Base-by-base conservation (phyloP, 2,329 filamentous ascomycete genomes). In the Ceratocystis alfenasii region DNA sequence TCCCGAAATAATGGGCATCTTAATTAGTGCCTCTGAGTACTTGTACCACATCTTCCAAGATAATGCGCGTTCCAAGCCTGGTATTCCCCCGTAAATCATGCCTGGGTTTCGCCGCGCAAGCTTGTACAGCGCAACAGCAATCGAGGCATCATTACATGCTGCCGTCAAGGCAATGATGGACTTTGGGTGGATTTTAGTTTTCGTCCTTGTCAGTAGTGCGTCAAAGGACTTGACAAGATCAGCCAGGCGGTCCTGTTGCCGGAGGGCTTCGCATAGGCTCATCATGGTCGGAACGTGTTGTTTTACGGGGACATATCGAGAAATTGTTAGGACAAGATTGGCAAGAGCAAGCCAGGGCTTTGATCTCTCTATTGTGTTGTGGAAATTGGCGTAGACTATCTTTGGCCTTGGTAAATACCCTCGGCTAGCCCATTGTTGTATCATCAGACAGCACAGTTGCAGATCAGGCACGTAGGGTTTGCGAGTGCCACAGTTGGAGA, bases 21-120 rank as follows among this genome's bases (percentile, higher is more conserved):
- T 71, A 67, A 76, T 72, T 67, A 77, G 73, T 30, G 65, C 61
- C 48, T 75, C 70, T 3, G 72, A 55, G 64, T 76, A 72, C 3
- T 69, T 70, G 20, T 65, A 67, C 76, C 76, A 78, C 12, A 70
- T 62, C 15, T 70, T 70, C 74, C 75, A 77, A 17, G 70, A 62
- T 72, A 75, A 75, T 3, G 70, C 61, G 12, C 69, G 68, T 17
- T 48, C 25, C 20, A 68, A 63, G n/a, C 69, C 60, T 1, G 65
- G 61, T 30, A 70, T 65, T 5, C 46, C 50, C 4, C 45, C 28
- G 17, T 63, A 22, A 12, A 68, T 63, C 36, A 66, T 66, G 15
- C 33, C 6, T 3, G 53, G 25, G 41, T 70, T 53, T 3, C 10
- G 17, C 2, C 64, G 61, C 2, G 69, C 59, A 2, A 71, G 30